Evolutionary conservation across 305 asterid species (phyloP).

Genomic region (Fraxinus dipetala): DNA sequence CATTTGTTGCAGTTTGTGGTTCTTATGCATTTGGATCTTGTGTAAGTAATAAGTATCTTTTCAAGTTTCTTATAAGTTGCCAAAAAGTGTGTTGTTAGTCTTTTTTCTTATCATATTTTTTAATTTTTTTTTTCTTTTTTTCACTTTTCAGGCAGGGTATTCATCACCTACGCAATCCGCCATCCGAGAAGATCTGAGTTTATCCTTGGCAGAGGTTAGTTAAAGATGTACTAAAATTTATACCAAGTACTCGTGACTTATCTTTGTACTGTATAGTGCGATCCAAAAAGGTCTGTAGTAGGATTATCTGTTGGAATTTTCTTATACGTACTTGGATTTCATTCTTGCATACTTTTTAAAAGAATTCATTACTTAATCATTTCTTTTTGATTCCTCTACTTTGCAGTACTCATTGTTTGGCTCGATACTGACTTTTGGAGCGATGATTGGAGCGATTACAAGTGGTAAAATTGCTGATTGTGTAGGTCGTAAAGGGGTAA

Average conservation of each 20-base stretch:
- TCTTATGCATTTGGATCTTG: constrained; percentile 83
- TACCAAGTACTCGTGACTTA: neutral
- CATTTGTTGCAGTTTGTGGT: constrained; percentile 86
- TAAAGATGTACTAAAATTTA: neutral
- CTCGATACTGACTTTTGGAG: constrained; percentile 89
- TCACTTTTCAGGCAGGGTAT: constrained; percentile 70
- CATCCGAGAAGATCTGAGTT: constrained; percentile 59
- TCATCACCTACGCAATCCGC: constrained; percentile 87
- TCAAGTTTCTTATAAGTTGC: constrained; percentile 6
- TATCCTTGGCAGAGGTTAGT: constrained; percentile 82
- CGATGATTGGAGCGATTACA: constrained; percentile 94
- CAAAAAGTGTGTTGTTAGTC: neutral
- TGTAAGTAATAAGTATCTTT: constrained; percentile 36
- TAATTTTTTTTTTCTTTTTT: neutral
- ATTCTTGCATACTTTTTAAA: neutral
- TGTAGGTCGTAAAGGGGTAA: constrained; percentile 90
- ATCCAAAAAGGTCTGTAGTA: neutral
- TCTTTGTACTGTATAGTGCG: neutral
- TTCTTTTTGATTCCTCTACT: neutral
- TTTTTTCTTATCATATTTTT: neutral
- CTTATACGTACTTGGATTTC: neutral
- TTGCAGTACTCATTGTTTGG: constrained; percentile 91
- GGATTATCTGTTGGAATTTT: neutral
- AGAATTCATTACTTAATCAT: neutral
- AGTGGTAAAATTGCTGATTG: constrained; percentile 81